Conservation (phyloP, 2,329 filamentous ascomycete genomes). For the Aspergillus sp. region DNA sequence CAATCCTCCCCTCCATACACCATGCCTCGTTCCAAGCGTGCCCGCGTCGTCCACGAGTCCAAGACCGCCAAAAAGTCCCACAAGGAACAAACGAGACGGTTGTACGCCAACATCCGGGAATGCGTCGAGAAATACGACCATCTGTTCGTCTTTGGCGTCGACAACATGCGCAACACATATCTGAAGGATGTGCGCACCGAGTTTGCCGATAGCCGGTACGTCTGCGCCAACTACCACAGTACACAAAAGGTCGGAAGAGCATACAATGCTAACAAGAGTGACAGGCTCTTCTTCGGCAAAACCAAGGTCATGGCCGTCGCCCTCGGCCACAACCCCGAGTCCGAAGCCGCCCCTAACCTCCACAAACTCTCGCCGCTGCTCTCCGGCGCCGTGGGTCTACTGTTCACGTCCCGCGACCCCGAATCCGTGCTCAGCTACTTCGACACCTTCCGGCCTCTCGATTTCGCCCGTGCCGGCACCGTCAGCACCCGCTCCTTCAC, state of each 20-base stretch:
- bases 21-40: conserved; percentile 97
- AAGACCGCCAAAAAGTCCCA: conserved; percentile 89
- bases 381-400: conserved; percentile 77
- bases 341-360: conserved; percentile 77
- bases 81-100: conserved; percentile 81
- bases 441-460: conserved; percentile 66
- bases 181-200: conserved; percentile 86
- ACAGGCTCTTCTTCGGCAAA: conserved; percentile 95
- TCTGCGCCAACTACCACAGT: conserved; percentile 11
- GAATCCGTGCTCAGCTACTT: conserved; percentile 70
- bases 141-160: conserved; percentile 89
- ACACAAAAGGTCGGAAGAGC: not conserved
- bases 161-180: conserved; percentile 98
- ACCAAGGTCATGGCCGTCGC: conserved; percentile 98
- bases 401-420: conserved; percentile 80
- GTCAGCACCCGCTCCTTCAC: conserved; percentile 71
- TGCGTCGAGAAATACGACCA: conserved; percentile 80
- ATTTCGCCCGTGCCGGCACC: conserved; percentile 88
- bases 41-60: conserved; percentile 83
- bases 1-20: conserved; percentile 21
- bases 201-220: conserved; percentile 77
- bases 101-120: conserved; percentile 85
- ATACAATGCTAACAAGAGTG: not conserved
- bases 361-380: conserved; percentile 68
- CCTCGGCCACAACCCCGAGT: conserved; percentile 73